Base-by-base conservation (phyloP, 495 filamentous ascomycete species). In the Tuber borchii region DNA sequence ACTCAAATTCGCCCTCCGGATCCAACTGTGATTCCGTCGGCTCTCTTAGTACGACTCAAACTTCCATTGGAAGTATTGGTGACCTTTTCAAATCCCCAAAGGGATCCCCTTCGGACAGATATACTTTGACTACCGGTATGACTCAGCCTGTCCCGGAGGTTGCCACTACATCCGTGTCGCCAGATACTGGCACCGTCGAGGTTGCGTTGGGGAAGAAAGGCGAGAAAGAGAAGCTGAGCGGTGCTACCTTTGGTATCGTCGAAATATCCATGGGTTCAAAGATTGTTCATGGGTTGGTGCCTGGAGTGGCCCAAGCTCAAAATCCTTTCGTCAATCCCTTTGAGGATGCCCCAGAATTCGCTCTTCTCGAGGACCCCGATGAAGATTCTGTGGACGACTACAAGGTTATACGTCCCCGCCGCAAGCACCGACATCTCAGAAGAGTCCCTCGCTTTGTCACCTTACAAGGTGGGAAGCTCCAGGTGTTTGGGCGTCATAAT, bases 401-500 rank as follows among this genome's bases (percentile, higher is more conserved):
- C 14, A 14, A 14, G 22, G 51, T 14, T 12, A 26, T 10, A 9
- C 51, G 10, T 61, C 26, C 51, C 9, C 3, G 51, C 22, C 51
- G 22, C n/a, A 61, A 61, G 51, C 51, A 31, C 51, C 51, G 51
- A 5, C 51, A 61, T 31, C 51, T 61, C 51, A 61, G n/a, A 31
- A 12, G 51, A 12, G 51, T 61, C 51, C 51, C 51, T 26, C 51
- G n/a, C 12, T 61, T 61, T 31, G 14, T 61, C 51, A 31, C 14
- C n/a, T 6, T 61, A 26, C 51, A 61, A 16, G 51, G 51, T n/a
- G 51, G 51, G 22, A 61, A 61, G n/a, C 10, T 61, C 3, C 26
- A 61, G n/a, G 51, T 61, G 51, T 61, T 61, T 61, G 51, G 51
- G 51, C 51, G 51, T 10, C n/a, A 61, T 61, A 61, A 61, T 61